Evolutionary conservation across 495 filamentous ascomycete genomes (phyloP), one percentile per base, ranked within the genome.

Genomic region (Daldinia concentrica): DNA sequence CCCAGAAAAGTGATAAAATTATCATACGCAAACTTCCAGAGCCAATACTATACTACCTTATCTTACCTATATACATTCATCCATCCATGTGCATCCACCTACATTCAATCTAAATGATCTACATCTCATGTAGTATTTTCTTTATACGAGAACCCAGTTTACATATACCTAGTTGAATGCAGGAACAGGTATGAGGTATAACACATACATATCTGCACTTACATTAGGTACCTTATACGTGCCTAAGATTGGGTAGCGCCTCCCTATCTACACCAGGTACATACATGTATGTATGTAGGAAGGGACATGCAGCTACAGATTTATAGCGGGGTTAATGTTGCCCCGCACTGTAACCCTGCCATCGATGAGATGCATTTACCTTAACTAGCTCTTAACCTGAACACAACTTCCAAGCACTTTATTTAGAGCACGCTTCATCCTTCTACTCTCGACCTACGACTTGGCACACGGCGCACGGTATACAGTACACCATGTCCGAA

Each of bases 401-500:
- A 52, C 50, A 54, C 50, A 54, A 54, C 50, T 30, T n/a, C 50
- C 24, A 54, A 30, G 24, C 50, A 30, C 14, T 17, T 54, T 30
- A 30, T 54, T 30, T 17, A 54, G 50, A 54, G 24, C 50, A 30
- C 50, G 14, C 50, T 29, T 30, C 14, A 14, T 30, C 27, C 8
- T 30, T 54, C 50, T 29, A 54, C 22, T 2, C 50, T 30, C 22
- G 4, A 14, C 26, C 26, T 17, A 6, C 15, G 11, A 48, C 19
- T 48, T 15, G 19, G 17, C 22, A 48, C 2, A 24, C 26, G 24
- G 30, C 57, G 0, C n/a, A 24, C 26, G 22, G 30, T 37, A 1
- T 11, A 24, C 4, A 14, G 17, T 24, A 3, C 17, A 60, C 37
- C 64, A 86, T 86, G 86, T 74, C 85, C 30, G 82, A 85, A 69